Evolutionary conservation across 371 early-diverging fungal genomes (phyloP).

Genomic region (Mortierella sp.): DNA sequence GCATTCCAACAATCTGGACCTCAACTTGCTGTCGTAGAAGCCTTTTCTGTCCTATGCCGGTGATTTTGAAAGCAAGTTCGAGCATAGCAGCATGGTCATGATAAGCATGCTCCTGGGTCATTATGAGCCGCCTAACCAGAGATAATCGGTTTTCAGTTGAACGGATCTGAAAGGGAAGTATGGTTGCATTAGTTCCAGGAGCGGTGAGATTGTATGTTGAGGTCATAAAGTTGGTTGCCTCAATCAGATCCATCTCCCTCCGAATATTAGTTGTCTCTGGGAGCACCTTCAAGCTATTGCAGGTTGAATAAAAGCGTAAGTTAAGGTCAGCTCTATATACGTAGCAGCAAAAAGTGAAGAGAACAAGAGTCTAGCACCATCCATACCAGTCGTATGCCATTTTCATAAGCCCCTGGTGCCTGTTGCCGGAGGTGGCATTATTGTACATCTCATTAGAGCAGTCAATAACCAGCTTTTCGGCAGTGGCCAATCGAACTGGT

Average conservation of each 20-base stretch:
- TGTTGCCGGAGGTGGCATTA: constrained; percentile 80
- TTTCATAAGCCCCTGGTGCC: constrained; percentile 76
- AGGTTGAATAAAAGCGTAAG: background rate
- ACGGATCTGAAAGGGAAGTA: constrained; percentile 86
- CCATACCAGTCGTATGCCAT: constrained; percentile 83
- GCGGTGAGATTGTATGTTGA: constrained; percentile 68
- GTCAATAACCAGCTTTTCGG: constrained; percentile 76
- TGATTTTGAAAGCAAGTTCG: constrained; percentile 72
- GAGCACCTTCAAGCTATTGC: constrained; percentile 69
- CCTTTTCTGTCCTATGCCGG: constrained; percentile 57
- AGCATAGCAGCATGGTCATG: constrained; percentile 64
- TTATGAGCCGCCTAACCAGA: constrained; percentile 70
- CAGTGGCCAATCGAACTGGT: constrained; percentile 64
- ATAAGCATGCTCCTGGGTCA: constrained; percentile 66
- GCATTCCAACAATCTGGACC: constrained; percentile 52
- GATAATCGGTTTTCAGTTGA: constrained; percentile 73
- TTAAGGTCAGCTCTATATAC: too few species aligned
- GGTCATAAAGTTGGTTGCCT: constrained; percentile 78
- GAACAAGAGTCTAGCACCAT: background rate
- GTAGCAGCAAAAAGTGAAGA: background rate
- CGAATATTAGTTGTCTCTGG: constrained; percentile 73
- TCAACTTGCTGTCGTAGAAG: constrained; percentile 32
- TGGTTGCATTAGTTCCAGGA: constrained; percentile 61
- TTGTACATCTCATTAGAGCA: constrained; percentile 83
- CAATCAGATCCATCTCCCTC: constrained; percentile 76